A percentile compares a stretch with the other conserved stretches of the same genome.
Evolutionary conservation across 1,284 basidiomycete genomes (phyloP).

Genomic region (Naganishia albida): DNA sequence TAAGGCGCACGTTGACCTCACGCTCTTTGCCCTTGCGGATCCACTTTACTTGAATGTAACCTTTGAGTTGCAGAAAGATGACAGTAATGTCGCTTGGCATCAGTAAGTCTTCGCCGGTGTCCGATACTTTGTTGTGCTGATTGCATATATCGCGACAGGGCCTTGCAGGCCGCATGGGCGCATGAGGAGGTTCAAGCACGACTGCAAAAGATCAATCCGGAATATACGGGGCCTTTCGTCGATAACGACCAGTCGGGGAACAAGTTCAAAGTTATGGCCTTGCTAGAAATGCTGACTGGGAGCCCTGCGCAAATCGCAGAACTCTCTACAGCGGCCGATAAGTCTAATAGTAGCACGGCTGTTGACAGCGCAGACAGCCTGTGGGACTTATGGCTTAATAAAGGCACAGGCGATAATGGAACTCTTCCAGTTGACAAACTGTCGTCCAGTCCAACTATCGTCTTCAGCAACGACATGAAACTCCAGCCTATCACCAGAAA

Average conservation of each 20-base stretch:
- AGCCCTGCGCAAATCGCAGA: no score
- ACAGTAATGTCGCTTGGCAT: neutral
- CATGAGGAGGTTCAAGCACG: constrained; percentile 1
- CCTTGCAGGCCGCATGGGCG: neutral
- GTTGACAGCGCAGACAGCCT: no score
- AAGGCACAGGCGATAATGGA: no score
- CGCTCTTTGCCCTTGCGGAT: neutral
- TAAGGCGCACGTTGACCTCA: neutral
- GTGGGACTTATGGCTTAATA: no score
- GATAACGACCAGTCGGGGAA: constrained; percentile 1
- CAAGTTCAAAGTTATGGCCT: constrained; percentile 16
- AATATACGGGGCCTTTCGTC: neutral
- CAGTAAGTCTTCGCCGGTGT: neutral
- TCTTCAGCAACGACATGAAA: no score
- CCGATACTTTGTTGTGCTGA: neutral
- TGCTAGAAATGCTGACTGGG: constrained; percentile 21
- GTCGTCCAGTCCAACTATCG: no score
- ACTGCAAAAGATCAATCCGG: neutral
- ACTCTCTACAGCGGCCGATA: no score
- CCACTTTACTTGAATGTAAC: neutral
- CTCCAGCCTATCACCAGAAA: no score
- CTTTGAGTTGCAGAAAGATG: neutral
- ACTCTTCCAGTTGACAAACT: no score
- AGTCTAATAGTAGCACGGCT: no score
- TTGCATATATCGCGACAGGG: neutral